phyloP scores from a whole-genome alignment of 2,329 filamentous ascomycete species.

The Alternaria sp. region DNA sequence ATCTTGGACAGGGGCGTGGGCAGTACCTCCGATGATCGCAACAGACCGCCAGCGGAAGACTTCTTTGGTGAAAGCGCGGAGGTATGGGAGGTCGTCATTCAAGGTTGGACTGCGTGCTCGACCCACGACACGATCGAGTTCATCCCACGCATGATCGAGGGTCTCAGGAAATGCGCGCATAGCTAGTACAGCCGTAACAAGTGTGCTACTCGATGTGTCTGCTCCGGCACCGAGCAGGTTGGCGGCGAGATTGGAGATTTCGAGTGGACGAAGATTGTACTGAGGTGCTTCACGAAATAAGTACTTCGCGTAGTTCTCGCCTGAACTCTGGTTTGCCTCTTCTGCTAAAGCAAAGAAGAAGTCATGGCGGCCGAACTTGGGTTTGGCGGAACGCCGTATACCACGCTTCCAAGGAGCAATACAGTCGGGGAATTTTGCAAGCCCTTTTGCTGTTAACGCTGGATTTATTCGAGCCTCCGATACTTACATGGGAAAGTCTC shows the following conservation, averaged over 20 bases:
- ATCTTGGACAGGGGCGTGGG: slow-evolving; percentile 44
- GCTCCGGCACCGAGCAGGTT: slow-evolving; percentile 45
- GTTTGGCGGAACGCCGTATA: slow-evolving; percentile 31
- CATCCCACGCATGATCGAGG: slow-evolving; percentile 39
- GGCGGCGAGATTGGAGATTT: slow-evolving; percentile 42
- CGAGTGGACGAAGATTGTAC: slow-evolving; percentile 37
- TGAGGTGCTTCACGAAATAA: slow-evolving; percentile 53
- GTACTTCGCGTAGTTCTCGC: slow-evolving; percentile 45
- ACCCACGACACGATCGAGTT: slow-evolving; percentile 45
- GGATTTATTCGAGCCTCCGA: accelerated
- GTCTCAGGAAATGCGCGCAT: slow-evolving; percentile 45
- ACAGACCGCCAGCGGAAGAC: slow-evolving; percentile 45
- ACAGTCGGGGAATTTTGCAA: slow-evolving; percentile 62
- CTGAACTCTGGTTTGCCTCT: slow-evolving; percentile 40
- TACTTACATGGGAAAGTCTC: slow-evolving; percentile 58
- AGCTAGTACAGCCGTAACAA: slow-evolving; percentile 43
- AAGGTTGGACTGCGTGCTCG: slow-evolving; percentile 40
- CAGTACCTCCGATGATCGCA: slow-evolving; percentile 46
- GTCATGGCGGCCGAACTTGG: slow-evolving; percentile 36
- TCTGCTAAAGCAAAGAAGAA: slow-evolving; percentile 46
- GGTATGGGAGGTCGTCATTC: slow-evolving; percentile 45
- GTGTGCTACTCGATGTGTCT: slow-evolving; percentile 43
- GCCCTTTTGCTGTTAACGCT: slow-evolving; percentile 37
- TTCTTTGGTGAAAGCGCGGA: slow-evolving; percentile 51
- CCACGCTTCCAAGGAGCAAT: slow-evolving; percentile 47